Base-by-base conservation (phyloP, 805 yeast genomes). In the Lipomyces spencermartinsiae region DNA sequence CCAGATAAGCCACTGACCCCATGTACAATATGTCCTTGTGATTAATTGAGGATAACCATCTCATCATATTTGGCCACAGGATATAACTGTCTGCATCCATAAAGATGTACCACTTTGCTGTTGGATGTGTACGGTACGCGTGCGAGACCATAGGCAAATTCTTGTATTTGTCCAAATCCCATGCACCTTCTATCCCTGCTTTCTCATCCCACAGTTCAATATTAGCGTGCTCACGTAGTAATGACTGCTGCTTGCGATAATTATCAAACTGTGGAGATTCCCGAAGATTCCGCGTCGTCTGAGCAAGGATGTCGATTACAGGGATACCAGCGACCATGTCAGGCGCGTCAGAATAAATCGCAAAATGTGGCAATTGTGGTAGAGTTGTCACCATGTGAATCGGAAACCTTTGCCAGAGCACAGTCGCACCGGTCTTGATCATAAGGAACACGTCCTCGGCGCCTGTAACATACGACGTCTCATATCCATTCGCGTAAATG, bases 161-260 rank as follows among this genome's bases (percentile, higher is more conserved):
- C 73, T 80, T 80, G 73, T 71, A 80, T 65, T 74, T 73, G 68
- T 80, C 82, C 19, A 77, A 70, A n/a, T 68, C 73, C 80, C 81
- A 78, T 56, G 79, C 80, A 34, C 64, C 65, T 4, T 67, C 73
- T 8, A 69, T 69, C 22, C 51, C 46, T 12, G 49, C 61, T n/a
- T 22, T 29, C 10, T 54, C 14, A 6, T 61, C 65, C 35, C 59
- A 56, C 22, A 49, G 5, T 37, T 71, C 73, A 65, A 76, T 69
- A 37, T 71, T 71, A 62, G 73, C 71, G 62, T 74, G 76, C 53
- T 73, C 66, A 34, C 68, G 67, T 35, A 72, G 74, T 37, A 75
- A 58, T 54, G 70, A 61, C 37, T 73, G 66, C 59, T 75, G 73
- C 31, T 67, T 59, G 12, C 80, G 74, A 69, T 78, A 80, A 59